A percentile compares a stretch with the other conserved stretches of the same genome.
phyloP scores from a whole-genome alignment of 2,329 filamentous ascomycete species.

The Fusarium graminum region DNA sequence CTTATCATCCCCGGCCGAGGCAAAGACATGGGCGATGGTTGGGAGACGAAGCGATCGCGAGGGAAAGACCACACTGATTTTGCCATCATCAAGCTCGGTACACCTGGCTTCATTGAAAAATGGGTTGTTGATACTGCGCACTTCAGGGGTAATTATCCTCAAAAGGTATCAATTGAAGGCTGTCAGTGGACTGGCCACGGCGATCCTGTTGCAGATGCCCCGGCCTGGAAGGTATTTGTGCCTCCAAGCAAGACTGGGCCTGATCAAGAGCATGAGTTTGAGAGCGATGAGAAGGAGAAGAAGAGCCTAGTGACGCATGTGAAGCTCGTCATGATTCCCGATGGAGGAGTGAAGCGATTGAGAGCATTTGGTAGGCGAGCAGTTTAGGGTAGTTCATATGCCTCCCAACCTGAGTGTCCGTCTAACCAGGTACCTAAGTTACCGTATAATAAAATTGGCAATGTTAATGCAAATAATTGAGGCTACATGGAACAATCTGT shows the following conservation, averaged over 20 bases:
- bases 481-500: too few relatives aligned
- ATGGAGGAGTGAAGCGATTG: conserved; percentile 91
- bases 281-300: conserved; percentile 66
- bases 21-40: conserved; percentile 89
- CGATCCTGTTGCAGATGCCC: conserved; percentile 68
- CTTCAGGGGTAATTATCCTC: conserved; percentile 86
- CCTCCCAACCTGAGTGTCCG: conserved; percentile 1
- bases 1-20: conserved; percentile 82
- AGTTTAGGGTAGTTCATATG: conserved; percentile 35
- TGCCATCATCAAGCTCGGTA: conserved; percentile 81
- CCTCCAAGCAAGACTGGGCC: conserved; percentile 76
- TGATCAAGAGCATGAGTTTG: conserved; percentile 78
- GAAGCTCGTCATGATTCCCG: conserved; percentile 92
- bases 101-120: conserved; percentile 72
- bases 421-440: too few relatives aligned
- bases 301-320: conserved; percentile 80
- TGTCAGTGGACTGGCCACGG: conserved; percentile 67
- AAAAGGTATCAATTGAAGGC: conserved; percentile 77
- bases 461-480: background rate
- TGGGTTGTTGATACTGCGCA: conserved; percentile 84
- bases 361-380: conserved; percentile 61
- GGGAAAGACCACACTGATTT: conserved; percentile 81
- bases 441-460: conserved; percentile 13
- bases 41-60: conserved; percentile 84
- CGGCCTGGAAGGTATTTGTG: conserved; percentile 75